Percentiles rank a stretch among this genome's conserved stretches.
Evolutionary conservation across 306 rosid species (phyloP).

Genomic region (Hylodesmum podocarpum): DNA sequence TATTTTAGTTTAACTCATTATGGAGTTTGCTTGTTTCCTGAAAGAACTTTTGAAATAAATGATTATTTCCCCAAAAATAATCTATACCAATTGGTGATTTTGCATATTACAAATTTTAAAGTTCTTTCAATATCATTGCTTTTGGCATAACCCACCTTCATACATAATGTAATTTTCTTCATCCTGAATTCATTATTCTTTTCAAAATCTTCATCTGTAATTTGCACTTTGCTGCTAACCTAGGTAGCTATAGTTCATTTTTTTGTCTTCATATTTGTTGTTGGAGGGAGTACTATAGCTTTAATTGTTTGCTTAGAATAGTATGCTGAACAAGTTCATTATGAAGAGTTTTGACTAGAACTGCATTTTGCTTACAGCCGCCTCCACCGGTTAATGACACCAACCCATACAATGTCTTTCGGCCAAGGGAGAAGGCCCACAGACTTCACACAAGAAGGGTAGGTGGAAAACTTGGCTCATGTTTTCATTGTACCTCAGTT

Average conservation of each 20-base stretch:
- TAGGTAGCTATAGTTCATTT: constrained; percentile 1
- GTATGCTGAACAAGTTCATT: constrained; percentile 23
- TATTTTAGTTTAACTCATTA: not conserved
- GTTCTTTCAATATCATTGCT: not conserved
- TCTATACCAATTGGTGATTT: not conserved
- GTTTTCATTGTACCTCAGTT: constrained; percentile 31
- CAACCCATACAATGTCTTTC: constrained; percentile 96
- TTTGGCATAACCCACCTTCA: not conserved
- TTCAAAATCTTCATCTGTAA: constrained; percentile 1
- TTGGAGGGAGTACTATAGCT: not conserved
- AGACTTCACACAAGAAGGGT: constrained; percentile 99
- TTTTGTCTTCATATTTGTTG: not conserved
- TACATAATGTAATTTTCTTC: constrained; percentile 8
- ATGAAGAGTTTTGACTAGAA: constrained; percentile 32
- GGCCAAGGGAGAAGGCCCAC: constrained; percentile 99
- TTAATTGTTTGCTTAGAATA: constrained; percentile 2
- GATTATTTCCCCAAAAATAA: not conserved
- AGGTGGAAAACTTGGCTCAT: constrained; percentile 34
- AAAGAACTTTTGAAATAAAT: not conserved
- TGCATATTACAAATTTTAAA: not conserved
- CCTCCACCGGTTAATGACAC: constrained; percentile 98
- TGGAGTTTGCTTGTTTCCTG: not conserved
- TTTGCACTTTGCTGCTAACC: constrained; percentile 10
- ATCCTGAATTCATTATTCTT: constrained; percentile 4
- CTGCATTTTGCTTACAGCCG: constrained; percentile 60